Base-by-base conservation (phyloP, 371 early-diverging fungal species). In the Nematocida sp. region DNA sequence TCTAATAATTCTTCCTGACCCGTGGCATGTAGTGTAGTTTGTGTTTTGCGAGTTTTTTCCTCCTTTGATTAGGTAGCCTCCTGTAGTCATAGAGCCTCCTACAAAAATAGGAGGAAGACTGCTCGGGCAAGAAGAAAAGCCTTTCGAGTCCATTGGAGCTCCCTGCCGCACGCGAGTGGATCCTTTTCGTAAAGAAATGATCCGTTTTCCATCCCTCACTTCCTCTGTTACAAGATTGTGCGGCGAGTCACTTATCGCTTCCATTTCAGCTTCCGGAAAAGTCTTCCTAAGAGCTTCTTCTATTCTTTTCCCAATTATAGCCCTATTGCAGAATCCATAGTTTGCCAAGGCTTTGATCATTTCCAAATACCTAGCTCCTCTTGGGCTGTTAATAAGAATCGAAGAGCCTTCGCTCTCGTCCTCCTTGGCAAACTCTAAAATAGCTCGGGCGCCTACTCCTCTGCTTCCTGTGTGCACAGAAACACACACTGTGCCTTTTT, bases 51-150 rank as follows among this genome's bases (percentile, higher is more conserved):
- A 47, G 23, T 76, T 75, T 13, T 67, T 25, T 1, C 64, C 55
- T 1, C 80, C 82, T 33, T 38, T 36, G 28, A 85, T 25, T 9
- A 85, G 50, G 71, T 85, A 85, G 25, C 77, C 67, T 23, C 50
- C 68, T 33, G 85, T 85, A 11, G 79, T 80, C 85, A 85, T 85
- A 20, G 82, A 82, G 0, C 85, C 85, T 0, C 85, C 85, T 16
- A 84, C 80, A 20, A 54, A 48, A 18, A 84, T 20, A 45, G 45
- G 45, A 13, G 45, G 20, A 45, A 65, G 25, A 66, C 42, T 25
- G 45, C 20, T 45, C 13, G 45, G 13, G 20, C 13, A 13, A 18
- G 59, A 35, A 39, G 33, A 11, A 57, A 38, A 38, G 16, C 28
- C 28, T 47, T 11, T 78, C 56, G 7, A 2, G 26, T 66, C 38